Evolutionary conservation across 768 basidiomycete species (phyloP).

Genomic region (Daedalea quercina): DNA sequence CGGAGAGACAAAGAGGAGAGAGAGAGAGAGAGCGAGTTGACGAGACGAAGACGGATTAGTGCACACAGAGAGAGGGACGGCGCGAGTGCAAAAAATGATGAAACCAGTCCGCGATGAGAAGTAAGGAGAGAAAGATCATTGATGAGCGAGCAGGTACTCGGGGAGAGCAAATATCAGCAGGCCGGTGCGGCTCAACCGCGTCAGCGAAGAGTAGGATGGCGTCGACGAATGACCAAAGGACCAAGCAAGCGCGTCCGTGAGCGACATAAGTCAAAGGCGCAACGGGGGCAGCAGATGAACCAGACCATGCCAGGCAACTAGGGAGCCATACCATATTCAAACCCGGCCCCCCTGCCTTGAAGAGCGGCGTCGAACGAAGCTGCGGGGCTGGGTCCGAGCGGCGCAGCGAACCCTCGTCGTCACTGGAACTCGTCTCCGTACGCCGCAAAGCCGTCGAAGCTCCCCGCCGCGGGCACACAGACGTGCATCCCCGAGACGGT

Average conservation of each 20-base stretch:
- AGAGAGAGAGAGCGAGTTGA: neutral
- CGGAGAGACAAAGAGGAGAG: neutral
- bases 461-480: conserved; percentile 14
- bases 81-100: too few relatives aligned
- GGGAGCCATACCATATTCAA: too few relatives aligned
- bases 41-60: neutral
- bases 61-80: too few relatives aligned
- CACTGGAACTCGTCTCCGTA: conserved; percentile 1
- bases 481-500: conserved; percentile 5
- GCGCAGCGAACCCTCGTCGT: too few relatives aligned
- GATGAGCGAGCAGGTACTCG: neutral
- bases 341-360: too few relatives aligned
- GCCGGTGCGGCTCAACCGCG: neutral
- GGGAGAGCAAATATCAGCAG: too few relatives aligned
- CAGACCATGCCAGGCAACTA: too few relatives aligned
- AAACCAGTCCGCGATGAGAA: too few relatives aligned
- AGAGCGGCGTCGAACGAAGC: too few relatives aligned
- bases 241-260: neutral
- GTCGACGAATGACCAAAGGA: neutral
- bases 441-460: conserved; percentile 7
- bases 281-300: too few relatives aligned
- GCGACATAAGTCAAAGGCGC: too few relatives aligned
- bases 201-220: neutral
- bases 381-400: too few relatives aligned
- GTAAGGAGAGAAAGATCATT: neutral